phyloP scores from a whole-genome alignment of 2,329 filamentous ascomycete genomes.

The Pseudogymnoascus sp. region DNA sequence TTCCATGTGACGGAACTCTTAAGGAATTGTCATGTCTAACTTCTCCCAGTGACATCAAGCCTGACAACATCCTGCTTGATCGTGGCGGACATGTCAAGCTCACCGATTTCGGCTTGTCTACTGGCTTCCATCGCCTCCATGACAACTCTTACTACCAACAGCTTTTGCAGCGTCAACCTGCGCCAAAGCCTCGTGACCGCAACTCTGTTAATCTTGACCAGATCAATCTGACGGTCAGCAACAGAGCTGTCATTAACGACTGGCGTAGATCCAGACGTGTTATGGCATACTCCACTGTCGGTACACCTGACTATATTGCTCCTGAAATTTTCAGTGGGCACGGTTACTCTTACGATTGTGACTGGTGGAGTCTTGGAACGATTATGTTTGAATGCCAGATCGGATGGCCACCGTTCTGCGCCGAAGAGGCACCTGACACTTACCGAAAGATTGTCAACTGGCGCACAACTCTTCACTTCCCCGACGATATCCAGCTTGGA shows the following conservation, averaged over 20 bases:
- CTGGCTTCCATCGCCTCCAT: conserved; percentile 94
- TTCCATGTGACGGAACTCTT: neutral
- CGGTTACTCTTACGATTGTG: conserved; percentile 92
- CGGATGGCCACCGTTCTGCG: conserved; percentile 98
- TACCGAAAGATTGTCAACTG: conserved; percentile 99
- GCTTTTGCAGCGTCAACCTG: conserved; percentile 77
- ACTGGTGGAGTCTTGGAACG: conserved; percentile 98
- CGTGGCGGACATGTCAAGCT: conserved; percentile 95
- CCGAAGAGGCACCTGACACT: conserved; percentile 93
- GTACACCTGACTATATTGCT: conserved; percentile 96
- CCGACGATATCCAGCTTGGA: conserved; percentile 84
- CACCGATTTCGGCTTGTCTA: conserved; percentile 95
- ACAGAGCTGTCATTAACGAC: conserved; percentile 95
- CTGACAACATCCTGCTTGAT: conserved; percentile 95
- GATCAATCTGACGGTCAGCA: conserved; percentile 96
- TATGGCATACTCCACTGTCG: conserved; percentile 97
- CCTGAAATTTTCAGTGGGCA: conserved; percentile 96
- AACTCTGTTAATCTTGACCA: conserved; percentile 95
- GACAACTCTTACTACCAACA: conserved; percentile 98
- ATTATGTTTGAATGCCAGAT: conserved; percentile 99
- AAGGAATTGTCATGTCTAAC: neutral
- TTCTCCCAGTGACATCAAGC: conserved; percentile 80
- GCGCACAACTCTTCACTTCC: conserved; percentile 92
- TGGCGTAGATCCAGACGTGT: conserved; percentile 93
- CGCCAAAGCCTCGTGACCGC: conserved; percentile 67